A percentile compares a stretch with the other conserved stretches of the same genome.
Evolutionary conservation across 306 rosid genomes (phyloP).

Genomic region (Lablab purpureus): DNA sequence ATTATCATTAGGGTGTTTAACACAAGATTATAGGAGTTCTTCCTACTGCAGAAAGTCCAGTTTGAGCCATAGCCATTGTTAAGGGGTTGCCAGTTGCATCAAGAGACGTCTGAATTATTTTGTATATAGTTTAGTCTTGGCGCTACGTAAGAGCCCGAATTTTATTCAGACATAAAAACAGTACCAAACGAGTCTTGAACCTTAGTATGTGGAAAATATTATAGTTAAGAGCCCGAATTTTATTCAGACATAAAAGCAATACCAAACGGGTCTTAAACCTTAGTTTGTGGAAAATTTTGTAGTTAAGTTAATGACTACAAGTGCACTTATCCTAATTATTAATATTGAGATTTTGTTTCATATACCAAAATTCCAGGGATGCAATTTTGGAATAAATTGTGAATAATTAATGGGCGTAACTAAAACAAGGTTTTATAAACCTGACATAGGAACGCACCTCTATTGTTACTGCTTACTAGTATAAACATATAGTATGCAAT

Average conservation of each 20-base stretch:
- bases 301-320: background rate
- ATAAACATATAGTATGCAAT: background rate
- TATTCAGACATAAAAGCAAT: too few relatives aligned
- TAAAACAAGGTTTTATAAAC: background rate
- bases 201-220: too few relatives aligned
- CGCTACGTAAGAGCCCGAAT: too few relatives aligned
- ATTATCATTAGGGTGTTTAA: constrained; percentile 6
- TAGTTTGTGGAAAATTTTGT: too few relatives aligned
- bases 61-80: constrained; percentile 23
- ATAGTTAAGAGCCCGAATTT: too few relatives aligned
- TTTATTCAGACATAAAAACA: too few relatives aligned
- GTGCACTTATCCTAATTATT: constrained; percentile 12
- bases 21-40: constrained; percentile 6
- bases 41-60: constrained; percentile 11
- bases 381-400: background rate
- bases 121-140: too few relatives aligned
- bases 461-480: background rate
- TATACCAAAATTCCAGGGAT: background rate
- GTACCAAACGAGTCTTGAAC: too few relatives aligned
- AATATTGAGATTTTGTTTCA: constrained; percentile 5
- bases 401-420: constrained; percentile 11
- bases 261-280: too few relatives aligned
- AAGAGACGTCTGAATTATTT: too few relatives aligned
- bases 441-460: constrained; percentile 3
- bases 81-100: too few relatives aligned